phyloP scores from a whole-genome alignment of 192 early-diverging fungal genomes.

The Backusella tuberculispora region DNA sequence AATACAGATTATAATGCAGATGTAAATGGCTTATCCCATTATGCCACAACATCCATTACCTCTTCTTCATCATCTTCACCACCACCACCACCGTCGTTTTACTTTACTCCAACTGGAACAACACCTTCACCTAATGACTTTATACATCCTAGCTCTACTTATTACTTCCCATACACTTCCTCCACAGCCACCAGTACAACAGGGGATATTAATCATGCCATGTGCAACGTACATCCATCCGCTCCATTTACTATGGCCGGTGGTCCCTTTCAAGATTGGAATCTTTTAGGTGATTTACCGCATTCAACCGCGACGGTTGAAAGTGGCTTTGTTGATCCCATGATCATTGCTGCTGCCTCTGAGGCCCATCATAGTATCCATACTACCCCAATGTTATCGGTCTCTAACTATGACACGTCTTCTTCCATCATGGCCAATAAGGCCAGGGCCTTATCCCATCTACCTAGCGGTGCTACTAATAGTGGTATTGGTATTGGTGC shows the following conservation, averaged over 20 bases:
- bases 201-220: not conserved
- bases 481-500: no score
- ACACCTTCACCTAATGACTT: not conserved
- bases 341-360: slow-evolving; percentile 17
- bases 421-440: slow-evolving; percentile 10
- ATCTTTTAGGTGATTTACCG: slow-evolving; percentile 14
- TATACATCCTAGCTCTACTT: not conserved
- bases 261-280: slow-evolving; percentile 14
- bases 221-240: not conserved
- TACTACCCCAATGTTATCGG: not conserved
- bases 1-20: slow-evolving; percentile 4
- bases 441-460: slow-evolving; percentile 5
- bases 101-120: not conserved
- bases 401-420: not conserved
- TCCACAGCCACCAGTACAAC: not conserved
- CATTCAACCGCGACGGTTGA: not conserved
- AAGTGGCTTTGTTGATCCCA: slow-evolving; percentile 22
- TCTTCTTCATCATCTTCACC: not conserved
- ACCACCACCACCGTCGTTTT: not conserved
- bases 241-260: not conserved
- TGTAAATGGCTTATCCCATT: not conserved
- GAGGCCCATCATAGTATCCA: not conserved
- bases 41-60: not conserved
- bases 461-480: not conserved
- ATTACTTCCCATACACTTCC: slow-evolving; percentile 6